Evolutionary conservation across 2,329 filamentous ascomycete genomes (phyloP), one percentile per base, ranked within the genome.

Genomic region (Allantophomopsis cytisporea): DNA sequence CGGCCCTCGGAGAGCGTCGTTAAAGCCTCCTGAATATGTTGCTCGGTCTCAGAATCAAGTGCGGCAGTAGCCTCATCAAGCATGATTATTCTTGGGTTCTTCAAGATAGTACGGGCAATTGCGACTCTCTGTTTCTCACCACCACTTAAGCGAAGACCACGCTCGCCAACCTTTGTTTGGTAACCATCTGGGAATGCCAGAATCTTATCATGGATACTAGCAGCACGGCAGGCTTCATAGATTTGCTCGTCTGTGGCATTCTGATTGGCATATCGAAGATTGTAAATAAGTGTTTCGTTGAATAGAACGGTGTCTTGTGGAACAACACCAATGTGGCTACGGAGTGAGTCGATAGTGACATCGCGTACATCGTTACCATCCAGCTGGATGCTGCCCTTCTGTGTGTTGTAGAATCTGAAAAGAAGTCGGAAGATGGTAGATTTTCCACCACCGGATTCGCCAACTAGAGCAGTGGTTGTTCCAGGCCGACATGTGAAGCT

Each of bases 301-400:
- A 95, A 95, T 35, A 95, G 68, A 5, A 94, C 83, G 4, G 89
- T 95, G 53, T 98, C 91, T 59, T 98, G 91, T 1, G 91, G 91
- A 6, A 98, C 91, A 34, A 98, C 89, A 17, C 91, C 91, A 52
- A 98, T 95, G 56, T 88, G 82, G 43, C 75, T 73, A 48, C 91
- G 78, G 41, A 98, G 69, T n/a, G 87, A 94, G 60, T 95, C 85
- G 50, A 96, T 95, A 2, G 86, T 94, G 43, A 94, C 65, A 48
- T 87, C 78, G 57, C 83, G 77, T 37, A 95, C 83, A 54, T 95
- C 77, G 43, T 79, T 73, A 7, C 82, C 86, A 54, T 96, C 91
- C 40, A 98, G 68, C 53, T 81, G 74, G 41, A 96, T 94, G 52
- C 69, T 76, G 30, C 91, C 91, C 38, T 76, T 72, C 39, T 79